Base-by-base conservation (phyloP, 2,329 filamentous ascomycete species). In the Nigrograna mackinnonii region DNA sequence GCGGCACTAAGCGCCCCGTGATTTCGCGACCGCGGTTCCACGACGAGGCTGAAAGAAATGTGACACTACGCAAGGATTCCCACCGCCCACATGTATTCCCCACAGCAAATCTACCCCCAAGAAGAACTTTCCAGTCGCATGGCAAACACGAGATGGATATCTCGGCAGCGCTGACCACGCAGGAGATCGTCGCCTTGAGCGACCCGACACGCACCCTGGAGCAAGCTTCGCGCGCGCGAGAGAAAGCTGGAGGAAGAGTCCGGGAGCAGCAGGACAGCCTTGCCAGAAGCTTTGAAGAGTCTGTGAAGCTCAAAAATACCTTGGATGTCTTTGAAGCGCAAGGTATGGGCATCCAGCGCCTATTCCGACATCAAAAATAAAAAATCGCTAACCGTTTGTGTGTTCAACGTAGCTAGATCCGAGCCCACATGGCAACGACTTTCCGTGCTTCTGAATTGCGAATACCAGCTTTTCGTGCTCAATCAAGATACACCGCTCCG, bases 401-500 rank as follows among this genome's bases (percentile, higher is more conserved):
- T 18, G 39, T 24, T 39, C 22, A 36, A 32, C 32, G 37, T 19
- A 47, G 57, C 54, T 5, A 40, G 44, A 20, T 16, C 22, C 2
- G 37, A 48, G 37, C 57, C 64, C 5, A 57, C 46, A 16, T 53
- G 51, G 51, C 20, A 45, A 14, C 37, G 41, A 14, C 53, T 68
- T 26, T 54, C 62, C 4, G 47, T 58, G 6, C 44, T 69, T 13
- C 39, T 69, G 11, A 64, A 66, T 32, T 62, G 62, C 60, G 67
- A 70, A 47, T 66, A 64, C 42, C 53, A 54, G 20, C 59, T 71
- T 16, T 69, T 58, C 56, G 42, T 42, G 12, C 39, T 66, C 45
- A 62, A 66, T 30, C 47, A 57, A 22, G 35, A 40, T 4, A 67
- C 55, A 2, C 53, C 59, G 13, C 50, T 71, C 5, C 49, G 55